A percentile compares a stretch with the other conserved stretches of the same genome.
Evolutionary conservation across 1,284 basidiomycete species (phyloP).

Genomic region (Sanguinoderma infundibulare): DNA sequence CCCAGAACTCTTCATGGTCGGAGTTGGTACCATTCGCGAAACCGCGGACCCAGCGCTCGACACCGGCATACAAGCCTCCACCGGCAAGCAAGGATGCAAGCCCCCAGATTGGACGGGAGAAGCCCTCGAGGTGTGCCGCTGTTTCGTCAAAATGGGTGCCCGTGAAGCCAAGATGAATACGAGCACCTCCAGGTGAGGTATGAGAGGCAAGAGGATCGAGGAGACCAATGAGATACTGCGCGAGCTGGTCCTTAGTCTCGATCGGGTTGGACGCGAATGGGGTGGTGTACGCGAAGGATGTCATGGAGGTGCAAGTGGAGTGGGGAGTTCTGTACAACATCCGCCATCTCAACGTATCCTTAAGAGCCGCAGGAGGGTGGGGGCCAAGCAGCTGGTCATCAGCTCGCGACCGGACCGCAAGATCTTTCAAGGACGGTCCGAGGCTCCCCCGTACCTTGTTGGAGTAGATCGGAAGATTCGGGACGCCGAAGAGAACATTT

Average conservation of each 20-base stretch:
- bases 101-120: slow-evolving; percentile 80
- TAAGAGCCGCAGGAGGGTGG: neutral
- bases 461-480: no score
- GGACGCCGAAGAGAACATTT: no score
- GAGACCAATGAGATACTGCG: slow-evolving; percentile 56
- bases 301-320: slow-evolving; percentile 22
- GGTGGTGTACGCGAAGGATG: slow-evolving; percentile 35
- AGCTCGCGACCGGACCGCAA: neutral
- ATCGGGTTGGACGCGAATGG: slow-evolving; percentile 63
- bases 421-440: neutral
- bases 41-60: slow-evolving; percentile 66
- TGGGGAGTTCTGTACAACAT: neutral
- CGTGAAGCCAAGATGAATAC: slow-evolving; percentile 72
- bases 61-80: slow-evolving; percentile 58
- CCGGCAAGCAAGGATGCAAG: slow-evolving; percentile 70
- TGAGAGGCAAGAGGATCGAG: slow-evolving; percentile 71
- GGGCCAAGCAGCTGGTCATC: neutral
- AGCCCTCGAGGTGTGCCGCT: slow-evolving; percentile 78
- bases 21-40: slow-evolving; percentile 72
- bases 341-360: neutral
- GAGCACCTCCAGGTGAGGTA: slow-evolving; percentile 74
- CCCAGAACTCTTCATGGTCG: slow-evolving; percentile 73
- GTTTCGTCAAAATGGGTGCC: slow-evolving; percentile 78
- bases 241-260: slow-evolving; percentile 60
- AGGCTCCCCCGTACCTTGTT: no score